These are phyloP conservation scores for Cyberlindnera sargentensis DNA, from an alignment of 805 yeast genomes.

Conservation along the genomic window DNA sequence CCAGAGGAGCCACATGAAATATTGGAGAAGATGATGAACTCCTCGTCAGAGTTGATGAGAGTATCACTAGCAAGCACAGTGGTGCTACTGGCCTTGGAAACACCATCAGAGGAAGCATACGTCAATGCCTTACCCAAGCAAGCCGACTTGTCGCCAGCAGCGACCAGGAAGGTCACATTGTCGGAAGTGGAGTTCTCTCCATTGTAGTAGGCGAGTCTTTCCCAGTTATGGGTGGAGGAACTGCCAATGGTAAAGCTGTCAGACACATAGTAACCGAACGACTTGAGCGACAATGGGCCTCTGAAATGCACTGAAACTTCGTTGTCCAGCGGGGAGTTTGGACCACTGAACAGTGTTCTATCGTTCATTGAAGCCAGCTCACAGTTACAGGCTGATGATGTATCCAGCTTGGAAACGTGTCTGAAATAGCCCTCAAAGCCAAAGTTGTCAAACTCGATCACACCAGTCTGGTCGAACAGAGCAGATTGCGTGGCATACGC, in stretches of 20 bases:
- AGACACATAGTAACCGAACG: slow-evolving; percentile 57
- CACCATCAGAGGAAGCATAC: slow-evolving; percentile 55
- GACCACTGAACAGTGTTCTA: slow-evolving; percentile 43
- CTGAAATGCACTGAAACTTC: slow-evolving; percentile 73
- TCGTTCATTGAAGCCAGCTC: slow-evolving; percentile 34
- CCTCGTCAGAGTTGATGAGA: slow-evolving; percentile 49
- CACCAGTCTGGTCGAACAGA: slow-evolving; percentile 25
- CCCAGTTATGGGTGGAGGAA: slow-evolving; percentile 40
- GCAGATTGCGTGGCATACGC: slow-evolving; percentile 5
- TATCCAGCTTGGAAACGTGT: slow-evolving; percentile 38
- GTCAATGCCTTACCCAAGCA: slow-evolving; percentile 67
- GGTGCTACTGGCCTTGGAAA: slow-evolving; percentile 35
- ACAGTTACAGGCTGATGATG: slow-evolving; percentile 38
- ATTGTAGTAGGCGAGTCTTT: slow-evolving; percentile 54
- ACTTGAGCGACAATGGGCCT: slow-evolving; percentile 58
- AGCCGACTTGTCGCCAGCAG: slow-evolving; percentile 50
- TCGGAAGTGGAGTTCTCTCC: slow-evolving; percentile 40
- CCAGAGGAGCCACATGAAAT: slow-evolving; percentile 51
- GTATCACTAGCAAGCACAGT: slow-evolving; percentile 44
- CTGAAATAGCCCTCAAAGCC: slow-evolving; percentile 50
- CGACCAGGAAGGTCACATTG: slow-evolving; percentile 62
- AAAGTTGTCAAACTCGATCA: slow-evolving; percentile 43
- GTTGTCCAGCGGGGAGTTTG: slow-evolving; percentile 58
- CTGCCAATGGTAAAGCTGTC: slow-evolving; percentile 31
- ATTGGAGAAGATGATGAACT: slow-evolving; percentile 53